phyloP scores from a whole-genome alignment of 73 alveolate genomes.

The Stentor coeruleus region DNA sequence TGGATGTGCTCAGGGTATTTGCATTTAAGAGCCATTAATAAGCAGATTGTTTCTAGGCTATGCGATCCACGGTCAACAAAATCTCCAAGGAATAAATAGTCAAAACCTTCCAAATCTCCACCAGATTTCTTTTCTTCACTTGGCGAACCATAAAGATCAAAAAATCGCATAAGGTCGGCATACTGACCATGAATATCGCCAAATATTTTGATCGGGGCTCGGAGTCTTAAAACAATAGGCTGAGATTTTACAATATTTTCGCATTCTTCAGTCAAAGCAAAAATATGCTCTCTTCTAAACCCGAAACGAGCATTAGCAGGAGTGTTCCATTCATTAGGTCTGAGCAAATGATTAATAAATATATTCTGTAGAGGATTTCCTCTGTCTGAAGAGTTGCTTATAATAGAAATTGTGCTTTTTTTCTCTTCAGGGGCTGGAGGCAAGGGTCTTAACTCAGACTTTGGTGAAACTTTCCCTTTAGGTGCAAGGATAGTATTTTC shows the following conservation, averaged over 20 bases:
- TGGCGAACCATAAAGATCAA: slow-evolving; percentile 87
- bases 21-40: slow-evolving; percentile 71
- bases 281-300: too few relatives aligned
- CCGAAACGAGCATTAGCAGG: slow-evolving; percentile 59
- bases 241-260: slow-evolving; percentile 32
- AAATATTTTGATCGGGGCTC: slow-evolving; percentile 80
- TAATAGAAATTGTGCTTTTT: too few relatives aligned
- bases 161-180: slow-evolving; percentile 79
- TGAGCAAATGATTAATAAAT: too few relatives aligned
- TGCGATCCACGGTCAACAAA: slow-evolving; percentile 88
- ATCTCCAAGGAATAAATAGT: slow-evolving; percentile 85
- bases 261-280: slow-evolving; percentile 37
- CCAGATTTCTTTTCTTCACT: slow-evolving; percentile 63
- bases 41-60: slow-evolving; percentile 73
- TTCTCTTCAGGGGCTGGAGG: too few relatives aligned
- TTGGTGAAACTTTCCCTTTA: too few relatives aligned
- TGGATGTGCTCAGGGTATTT: slow-evolving; percentile 84
- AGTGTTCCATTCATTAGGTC: slow-evolving; percentile 52
- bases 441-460: too few relatives aligned
- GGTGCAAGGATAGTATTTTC: neutral
- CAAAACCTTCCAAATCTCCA: slow-evolving; percentile 84
- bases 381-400: too few relatives aligned
- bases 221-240: slow-evolving; percentile 62
- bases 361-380: too few relatives aligned
- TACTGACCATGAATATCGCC: slow-evolving; percentile 93